A percentile compares a stretch with the other conserved stretches of the same genome.
These are phyloP conservation scores for Dysphania ambrosioides DNA, from an alignment of 148 eudicot species.

Conservation along the genomic window DNA sequence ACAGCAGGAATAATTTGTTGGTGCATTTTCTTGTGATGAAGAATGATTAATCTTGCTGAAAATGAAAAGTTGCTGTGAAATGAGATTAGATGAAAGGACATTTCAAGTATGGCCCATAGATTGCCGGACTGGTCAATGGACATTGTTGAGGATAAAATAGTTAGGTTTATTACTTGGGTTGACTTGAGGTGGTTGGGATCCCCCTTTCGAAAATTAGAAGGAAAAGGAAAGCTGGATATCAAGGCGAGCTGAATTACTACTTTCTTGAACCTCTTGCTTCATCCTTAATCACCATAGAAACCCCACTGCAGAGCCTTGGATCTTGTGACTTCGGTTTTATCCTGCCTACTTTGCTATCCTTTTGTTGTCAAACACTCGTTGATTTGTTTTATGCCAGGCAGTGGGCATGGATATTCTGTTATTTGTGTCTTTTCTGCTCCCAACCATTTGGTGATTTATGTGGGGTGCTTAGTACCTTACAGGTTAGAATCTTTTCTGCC, in stretches of 20 bases:
- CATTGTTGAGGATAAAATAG: not conserved
- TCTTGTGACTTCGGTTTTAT: not conserved
- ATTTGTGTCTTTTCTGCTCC: not conserved
- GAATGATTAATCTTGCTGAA: not conserved
- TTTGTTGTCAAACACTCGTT: too few relatives aligned
- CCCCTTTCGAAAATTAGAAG: too few relatives aligned
- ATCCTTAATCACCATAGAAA: not conserved
- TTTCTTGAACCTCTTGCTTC: not conserved
- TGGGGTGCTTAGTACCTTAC: not conserved
- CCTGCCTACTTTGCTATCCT: not conserved
- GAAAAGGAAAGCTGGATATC: too few relatives aligned
- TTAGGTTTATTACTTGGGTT: too few relatives aligned
- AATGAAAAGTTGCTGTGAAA: not conserved
- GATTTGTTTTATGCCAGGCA: too few relatives aligned
- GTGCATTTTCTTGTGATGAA: not conserved
- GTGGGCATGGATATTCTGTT: too few relatives aligned
- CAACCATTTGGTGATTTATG: not conserved
- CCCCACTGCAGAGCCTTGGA: too few relatives aligned
- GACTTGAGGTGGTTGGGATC: not conserved
- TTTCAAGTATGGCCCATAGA: not conserved
- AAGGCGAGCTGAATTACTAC: too few relatives aligned
- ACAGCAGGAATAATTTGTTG: not conserved
- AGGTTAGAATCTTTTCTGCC: not conserved
- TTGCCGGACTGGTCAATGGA: not conserved
- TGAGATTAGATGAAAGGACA: not conserved